Conservation (phyloP, 768 basidiomycete genomes). For the Panaeolus papilionaceus region DNA sequence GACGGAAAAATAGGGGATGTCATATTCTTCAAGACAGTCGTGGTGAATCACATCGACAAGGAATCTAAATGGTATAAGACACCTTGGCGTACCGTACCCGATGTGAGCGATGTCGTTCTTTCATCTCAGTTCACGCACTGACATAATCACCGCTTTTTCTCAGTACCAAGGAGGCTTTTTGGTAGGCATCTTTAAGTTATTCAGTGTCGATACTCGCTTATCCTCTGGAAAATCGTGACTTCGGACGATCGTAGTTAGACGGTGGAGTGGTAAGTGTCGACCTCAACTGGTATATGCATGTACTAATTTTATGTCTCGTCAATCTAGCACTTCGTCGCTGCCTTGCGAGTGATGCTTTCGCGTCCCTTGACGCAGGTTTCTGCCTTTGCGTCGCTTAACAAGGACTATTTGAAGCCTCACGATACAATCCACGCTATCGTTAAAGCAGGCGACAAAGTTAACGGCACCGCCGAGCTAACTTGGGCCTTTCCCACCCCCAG, state of each 20-base stretch:
- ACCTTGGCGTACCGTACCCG: slow-evolving; percentile 83
- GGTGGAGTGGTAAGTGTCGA: slow-evolving; percentile 70
- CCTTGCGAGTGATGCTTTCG: slow-evolving; percentile 66
- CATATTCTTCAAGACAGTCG: slow-evolving; percentile 64
- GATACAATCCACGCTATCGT: slow-evolving; percentile 76
- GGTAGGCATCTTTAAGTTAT: slow-evolving; percentile 47
- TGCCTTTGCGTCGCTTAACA: slow-evolving; percentile 70
- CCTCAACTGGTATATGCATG: slow-evolving; percentile 7
- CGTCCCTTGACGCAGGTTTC: slow-evolving; percentile 59
- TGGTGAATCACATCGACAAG: slow-evolving; percentile 60
- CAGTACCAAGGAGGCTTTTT: slow-evolving; percentile 86
- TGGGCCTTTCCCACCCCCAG: slow-evolving; percentile 60
- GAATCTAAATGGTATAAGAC: slow-evolving; percentile 82
- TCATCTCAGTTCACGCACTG: slow-evolving; percentile 18
- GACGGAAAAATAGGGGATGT: slow-evolving; percentile 77
- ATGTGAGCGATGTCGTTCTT: slow-evolving; percentile 51
- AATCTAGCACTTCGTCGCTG: slow-evolving; percentile 68
- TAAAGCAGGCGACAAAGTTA: slow-evolving; percentile 53
- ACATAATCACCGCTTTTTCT: slow-evolving; percentile 19
- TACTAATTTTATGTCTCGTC: slow-evolving; percentile 18
- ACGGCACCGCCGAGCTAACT: slow-evolving; percentile 70
- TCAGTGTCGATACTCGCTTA: slow-evolving; percentile 2
- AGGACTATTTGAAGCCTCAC: slow-evolving; percentile 74
- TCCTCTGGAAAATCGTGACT: background rate
- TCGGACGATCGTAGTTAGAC: slow-evolving; percentile 58